Evolutionary conservation across 345 rosid genomes (phyloP).

Genomic region (Turritis glabra): DNA sequence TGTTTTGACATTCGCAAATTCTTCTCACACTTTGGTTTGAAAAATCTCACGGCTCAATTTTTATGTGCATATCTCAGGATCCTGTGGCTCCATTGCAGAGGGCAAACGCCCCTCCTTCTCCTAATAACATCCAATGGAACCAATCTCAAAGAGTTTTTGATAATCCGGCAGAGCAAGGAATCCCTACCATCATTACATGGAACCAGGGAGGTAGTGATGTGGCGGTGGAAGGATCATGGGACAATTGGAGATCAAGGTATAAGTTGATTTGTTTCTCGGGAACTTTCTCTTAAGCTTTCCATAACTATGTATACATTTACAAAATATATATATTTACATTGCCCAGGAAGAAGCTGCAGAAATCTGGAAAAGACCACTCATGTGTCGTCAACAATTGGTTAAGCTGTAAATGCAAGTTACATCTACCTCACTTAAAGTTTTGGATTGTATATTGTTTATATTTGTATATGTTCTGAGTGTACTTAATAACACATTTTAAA

Average conservation of each 20-base stretch:
- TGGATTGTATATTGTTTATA: too few relatives aligned
- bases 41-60: slow-evolving; percentile 15
- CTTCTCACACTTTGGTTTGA: slow-evolving; percentile 3
- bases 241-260: slow-evolving; percentile 79
- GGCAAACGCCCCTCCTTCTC: slow-evolving; percentile 46
- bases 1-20: slow-evolving; percentile 18
- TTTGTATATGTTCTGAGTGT: too few relatives aligned
- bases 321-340: background rate
- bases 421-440: too few relatives aligned
- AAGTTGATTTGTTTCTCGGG: background rate
- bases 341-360: slow-evolving; percentile 72
- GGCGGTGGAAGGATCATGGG: slow-evolving; percentile 93
- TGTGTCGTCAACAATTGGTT: too few relatives aligned
- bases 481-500: too few relatives aligned
- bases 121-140: slow-evolving; percentile 50
- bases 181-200: slow-evolving; percentile 85
- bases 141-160: slow-evolving; percentile 51
- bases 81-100: slow-evolving; percentile 69
- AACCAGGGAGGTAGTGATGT: slow-evolving; percentile 86
- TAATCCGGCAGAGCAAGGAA: slow-evolving; percentile 55
- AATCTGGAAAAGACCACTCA: slow-evolving; percentile 82
- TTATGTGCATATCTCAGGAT: slow-evolving; percentile 46
- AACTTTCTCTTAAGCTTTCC: background rate
- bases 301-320: background rate
- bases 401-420: too few relatives aligned